A percentile compares a stretch with the other conserved stretches of the same genome.
Conservation (phyloP, 257 asterid genomes). For the Salvia rosmarinus region DNA sequence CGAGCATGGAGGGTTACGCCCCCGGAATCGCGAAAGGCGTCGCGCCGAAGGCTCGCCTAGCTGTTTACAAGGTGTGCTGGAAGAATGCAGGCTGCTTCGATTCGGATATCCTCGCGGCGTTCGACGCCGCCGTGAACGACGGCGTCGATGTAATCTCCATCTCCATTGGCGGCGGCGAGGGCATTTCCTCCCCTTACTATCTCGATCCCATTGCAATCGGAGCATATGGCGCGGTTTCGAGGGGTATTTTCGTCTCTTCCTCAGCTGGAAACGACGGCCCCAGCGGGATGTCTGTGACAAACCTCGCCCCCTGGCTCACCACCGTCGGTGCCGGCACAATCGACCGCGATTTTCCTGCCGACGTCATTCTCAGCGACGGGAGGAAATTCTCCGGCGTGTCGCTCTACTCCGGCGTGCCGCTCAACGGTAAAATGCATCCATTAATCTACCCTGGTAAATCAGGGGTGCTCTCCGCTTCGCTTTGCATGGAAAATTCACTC, state of each 20-base stretch:
- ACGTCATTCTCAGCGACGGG: conserved; percentile 68
- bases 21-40: conserved; percentile 93
- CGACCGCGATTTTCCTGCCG: conserved; percentile 88
- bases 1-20: conserved; percentile 94
- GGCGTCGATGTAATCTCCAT: conserved; percentile 95
- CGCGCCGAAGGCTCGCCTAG: conserved; percentile 93
- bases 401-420: conserved; percentile 71
- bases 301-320: conserved; percentile 94
- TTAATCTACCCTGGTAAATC: conserved; percentile 79
- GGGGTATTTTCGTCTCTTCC: conserved; percentile 88
- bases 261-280: conserved; percentile 99
- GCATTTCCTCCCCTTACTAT: conserved; percentile 86
- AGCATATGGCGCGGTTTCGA: conserved; percentile 91
- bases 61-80: conserved; percentile 97
- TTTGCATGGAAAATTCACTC: conserved; percentile 91
- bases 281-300: conserved; percentile 89
- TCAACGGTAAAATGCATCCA: conserved; percentile 74
- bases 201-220: conserved; percentile 98
- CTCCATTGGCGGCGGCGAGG: conserved; percentile 95
- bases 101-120: conserved; percentile 94
- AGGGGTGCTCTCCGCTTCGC: conserved; percentile 81
- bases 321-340: conserved; percentile 97
- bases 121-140: conserved; percentile 87
- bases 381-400: conserved; percentile 76
- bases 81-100: conserved; percentile 86